Evolutionary conservation across 352 stramenopile genomes (phyloP).

Genomic region (Phytopythium helicoides): DNA sequence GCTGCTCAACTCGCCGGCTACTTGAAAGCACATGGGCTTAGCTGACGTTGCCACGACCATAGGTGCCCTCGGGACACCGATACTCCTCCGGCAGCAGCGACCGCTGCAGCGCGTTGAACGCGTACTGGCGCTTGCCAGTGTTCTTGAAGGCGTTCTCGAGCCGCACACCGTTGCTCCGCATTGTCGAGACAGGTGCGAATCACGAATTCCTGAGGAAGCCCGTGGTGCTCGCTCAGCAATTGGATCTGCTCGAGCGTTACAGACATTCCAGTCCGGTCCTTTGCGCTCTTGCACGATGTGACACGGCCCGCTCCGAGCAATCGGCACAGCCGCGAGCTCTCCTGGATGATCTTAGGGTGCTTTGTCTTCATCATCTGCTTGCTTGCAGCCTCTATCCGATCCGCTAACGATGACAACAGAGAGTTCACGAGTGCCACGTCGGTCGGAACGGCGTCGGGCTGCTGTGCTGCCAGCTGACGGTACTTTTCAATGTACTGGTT

Average conservation of each 20-base stretch:
- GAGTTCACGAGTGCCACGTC: conserved; percentile 32
- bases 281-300: conserved; percentile 95
- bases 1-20: too few species aligned
- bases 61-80: conserved; percentile 79
- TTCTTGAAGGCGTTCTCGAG: conserved; percentile 78
- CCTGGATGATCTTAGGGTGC: conserved; percentile 76
- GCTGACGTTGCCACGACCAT: conserved; percentile 73
- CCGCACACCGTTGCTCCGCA: conserved; percentile 73
- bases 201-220: conserved; percentile 48
- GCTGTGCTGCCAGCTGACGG: conserved; percentile 38
- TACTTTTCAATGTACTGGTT: conserved; percentile 63
- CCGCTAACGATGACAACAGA: conserved; percentile 48
- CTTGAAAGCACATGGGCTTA: too few species aligned
- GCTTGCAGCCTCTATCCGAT: conserved; percentile 48
- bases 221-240: conserved; percentile 59
- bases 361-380: conserved; percentile 77
- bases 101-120: conserved; percentile 75
- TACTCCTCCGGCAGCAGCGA: conserved; percentile 76
- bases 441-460: conserved; percentile 46
- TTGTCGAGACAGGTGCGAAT: conserved; percentile 68
- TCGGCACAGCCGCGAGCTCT: conserved; percentile 63
- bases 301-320: conserved; percentile 86
- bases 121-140: conserved; percentile 71
- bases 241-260: conserved; percentile 92
- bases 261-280: conserved; percentile 96